phyloP scores from a whole-genome alignment of 495 filamentous ascomycete genomes.

The Penicillium verhagenii region DNA sequence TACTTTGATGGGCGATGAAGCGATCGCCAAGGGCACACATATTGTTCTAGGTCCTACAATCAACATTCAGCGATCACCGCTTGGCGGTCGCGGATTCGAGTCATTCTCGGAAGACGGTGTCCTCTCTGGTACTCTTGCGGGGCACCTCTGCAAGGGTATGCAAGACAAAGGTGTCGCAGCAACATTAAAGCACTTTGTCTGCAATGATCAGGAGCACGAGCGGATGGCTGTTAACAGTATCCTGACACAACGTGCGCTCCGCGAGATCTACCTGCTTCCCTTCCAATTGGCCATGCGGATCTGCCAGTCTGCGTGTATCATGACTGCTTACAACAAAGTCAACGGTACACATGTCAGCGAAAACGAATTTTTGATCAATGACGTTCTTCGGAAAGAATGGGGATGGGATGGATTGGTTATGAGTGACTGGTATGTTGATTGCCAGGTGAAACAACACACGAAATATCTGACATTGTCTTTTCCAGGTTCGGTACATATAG shows the following conservation, averaged over 20 bases:
- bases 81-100: slow-evolving; percentile 78
- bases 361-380: slow-evolving; percentile 59
- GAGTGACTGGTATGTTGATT: slow-evolving; percentile 64
- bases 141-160: slow-evolving; percentile 64
- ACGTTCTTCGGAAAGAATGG: slow-evolving; percentile 69
- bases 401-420: slow-evolving; percentile 66
- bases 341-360: slow-evolving; percentile 70
- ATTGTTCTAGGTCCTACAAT: slow-evolving; percentile 74
- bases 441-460: no score
- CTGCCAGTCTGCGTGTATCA: slow-evolving; percentile 61
- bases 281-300: slow-evolving; percentile 72
- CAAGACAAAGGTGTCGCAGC: slow-evolving; percentile 69
- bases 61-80: slow-evolving; percentile 73
- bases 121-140: slow-evolving; percentile 66
- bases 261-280: slow-evolving; percentile 74
- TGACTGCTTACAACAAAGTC: slow-evolving; percentile 75
- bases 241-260: slow-evolving; percentile 65
- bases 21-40: slow-evolving; percentile 67
- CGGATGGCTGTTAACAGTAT: slow-evolving; percentile 66
- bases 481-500: slow-evolving; percentile 62
- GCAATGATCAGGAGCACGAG: slow-evolving; percentile 76
- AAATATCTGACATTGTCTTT: not conserved
- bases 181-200: slow-evolving; percentile 82
- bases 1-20: slow-evolving; percentile 63
- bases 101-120: slow-evolving; percentile 77